Percentiles rank a stretch among this genome's conserved stretches.
Evolutionary conservation across 108 stramenopile genomes (phyloP).

Genomic region (Phaeodactylum tricornutum): DNA sequence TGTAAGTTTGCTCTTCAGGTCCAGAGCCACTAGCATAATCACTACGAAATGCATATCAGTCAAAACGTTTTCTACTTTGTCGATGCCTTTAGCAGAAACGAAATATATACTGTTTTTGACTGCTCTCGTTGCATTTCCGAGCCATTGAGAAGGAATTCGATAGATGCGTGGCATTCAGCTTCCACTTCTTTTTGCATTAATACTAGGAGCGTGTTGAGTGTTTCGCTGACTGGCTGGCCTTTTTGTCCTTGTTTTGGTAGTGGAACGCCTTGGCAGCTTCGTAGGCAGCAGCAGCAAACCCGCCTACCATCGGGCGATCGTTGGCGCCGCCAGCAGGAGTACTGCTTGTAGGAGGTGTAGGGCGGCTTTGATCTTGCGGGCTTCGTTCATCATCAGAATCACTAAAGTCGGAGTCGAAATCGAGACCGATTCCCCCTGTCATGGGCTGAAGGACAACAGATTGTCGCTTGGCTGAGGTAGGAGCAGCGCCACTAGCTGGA

Average conservation of each 20-base stretch:
- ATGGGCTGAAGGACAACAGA: conserved; percentile 26
- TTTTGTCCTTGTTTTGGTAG: conserved; percentile 16
- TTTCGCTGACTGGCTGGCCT: not conserved
- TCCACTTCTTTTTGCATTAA: no score
- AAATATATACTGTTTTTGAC: no score
- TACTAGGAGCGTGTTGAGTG: no score
- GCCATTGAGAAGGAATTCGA: no score
- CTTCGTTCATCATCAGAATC: conserved; percentile 45
- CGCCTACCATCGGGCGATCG: conserved; percentile 71
- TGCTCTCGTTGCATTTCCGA: no score
- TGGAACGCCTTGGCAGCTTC: conserved; percentile 65
- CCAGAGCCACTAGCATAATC: no score
- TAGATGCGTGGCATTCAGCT: no score
- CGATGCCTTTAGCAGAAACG: no score
- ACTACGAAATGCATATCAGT: no score
- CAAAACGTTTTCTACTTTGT: no score
- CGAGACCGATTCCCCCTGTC: conserved; percentile 34
- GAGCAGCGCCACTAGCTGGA: conserved; percentile 7
- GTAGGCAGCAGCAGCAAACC: conserved; percentile 77
- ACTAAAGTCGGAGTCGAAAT: conserved; percentile 37
- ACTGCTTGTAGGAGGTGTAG: conserved; percentile 9
- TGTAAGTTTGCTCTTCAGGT: no score
- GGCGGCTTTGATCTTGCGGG: conserved; percentile 10
- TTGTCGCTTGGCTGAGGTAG: no score
- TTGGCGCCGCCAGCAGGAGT: conserved; percentile 22